Conservation (phyloP, 2,329 filamentous ascomycete genomes). For the Pseudocercospora crystallina region DNA sequence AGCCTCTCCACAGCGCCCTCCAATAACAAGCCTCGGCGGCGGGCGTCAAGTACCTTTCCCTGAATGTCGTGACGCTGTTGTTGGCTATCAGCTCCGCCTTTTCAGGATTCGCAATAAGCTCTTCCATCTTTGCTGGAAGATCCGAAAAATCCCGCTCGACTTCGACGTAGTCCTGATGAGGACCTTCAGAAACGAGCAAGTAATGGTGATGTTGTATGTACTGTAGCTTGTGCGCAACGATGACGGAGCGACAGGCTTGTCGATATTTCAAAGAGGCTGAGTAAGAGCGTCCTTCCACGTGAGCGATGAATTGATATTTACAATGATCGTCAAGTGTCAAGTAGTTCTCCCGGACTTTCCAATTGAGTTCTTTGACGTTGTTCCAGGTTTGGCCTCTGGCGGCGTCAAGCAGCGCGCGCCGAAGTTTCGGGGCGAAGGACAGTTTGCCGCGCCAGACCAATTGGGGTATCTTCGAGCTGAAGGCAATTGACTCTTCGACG, state of each 20-base stretch:
- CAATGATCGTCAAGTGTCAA: conserved; percentile 30
- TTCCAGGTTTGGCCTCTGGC: conserved; percentile 37
- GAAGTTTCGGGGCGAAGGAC: conserved; percentile 28
- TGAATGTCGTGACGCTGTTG: conserved; percentile 28
- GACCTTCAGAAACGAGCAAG: conserved; percentile 22
- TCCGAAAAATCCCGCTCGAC: conserved; percentile 28
- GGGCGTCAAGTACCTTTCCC: conserved; percentile 32
- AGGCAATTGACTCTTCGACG: conserved; percentile 15
- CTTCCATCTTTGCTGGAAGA: conserved; percentile 22
- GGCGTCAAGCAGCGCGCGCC: conserved; percentile 32
- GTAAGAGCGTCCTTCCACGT: conserved; percentile 33
- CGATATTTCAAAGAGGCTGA: conserved; percentile 32
- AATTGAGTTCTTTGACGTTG: conserved; percentile 35
- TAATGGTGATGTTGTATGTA: conserved; percentile 29
- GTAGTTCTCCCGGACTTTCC: conserved; percentile 23
- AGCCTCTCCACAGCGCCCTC: conserved; percentile 21
- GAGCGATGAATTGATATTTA: conserved; percentile 30
- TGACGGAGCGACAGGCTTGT: conserved; percentile 27
- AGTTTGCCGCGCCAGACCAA: conserved; percentile 34
- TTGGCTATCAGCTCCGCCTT: conserved; percentile 28
- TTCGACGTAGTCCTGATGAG: conserved; percentile 28
- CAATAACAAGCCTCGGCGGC: conserved; percentile 33
- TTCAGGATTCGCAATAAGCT: conserved; percentile 20
- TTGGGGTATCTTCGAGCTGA: conserved; percentile 27
- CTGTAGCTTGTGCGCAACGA: conserved; percentile 27